Evolutionary conservation across 2,329 filamentous ascomycete genomes (phyloP).

Genomic region (Cercospora zeina): DNA sequence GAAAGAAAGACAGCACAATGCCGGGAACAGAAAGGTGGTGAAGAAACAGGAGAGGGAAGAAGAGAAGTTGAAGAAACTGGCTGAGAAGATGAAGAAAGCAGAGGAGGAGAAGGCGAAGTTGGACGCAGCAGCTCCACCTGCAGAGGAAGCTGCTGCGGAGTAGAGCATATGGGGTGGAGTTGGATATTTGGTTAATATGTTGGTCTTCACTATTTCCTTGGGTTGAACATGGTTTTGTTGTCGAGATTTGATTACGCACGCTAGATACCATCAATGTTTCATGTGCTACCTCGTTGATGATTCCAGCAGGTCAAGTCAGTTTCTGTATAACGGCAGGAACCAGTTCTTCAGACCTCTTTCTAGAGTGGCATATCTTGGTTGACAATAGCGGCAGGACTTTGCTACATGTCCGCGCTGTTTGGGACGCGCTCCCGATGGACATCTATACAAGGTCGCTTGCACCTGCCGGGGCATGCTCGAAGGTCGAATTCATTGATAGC

Average conservation of each 20-base stretch:
- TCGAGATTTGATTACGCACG: background rate
- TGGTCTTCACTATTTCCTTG: background rate
- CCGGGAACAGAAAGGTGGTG: constrained; percentile 9
- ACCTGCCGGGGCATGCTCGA: background rate
- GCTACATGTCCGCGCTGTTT: too few relatives aligned
- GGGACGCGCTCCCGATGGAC: too few relatives aligned
- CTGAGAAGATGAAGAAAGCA: constrained; percentile 19
- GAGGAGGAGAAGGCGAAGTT: constrained; percentile 17
- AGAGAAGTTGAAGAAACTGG: constrained; percentile 16
- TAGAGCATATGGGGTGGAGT: background rate
- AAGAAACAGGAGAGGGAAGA: constrained; percentile 17
- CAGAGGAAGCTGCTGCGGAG: background rate
- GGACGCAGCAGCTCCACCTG: constrained; percentile 7
- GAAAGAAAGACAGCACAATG: constrained; percentile 15
- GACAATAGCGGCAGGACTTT: background rate
- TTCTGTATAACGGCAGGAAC: background rate
- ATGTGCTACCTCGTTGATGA: background rate
- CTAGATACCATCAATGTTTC: constrained; percentile 1
- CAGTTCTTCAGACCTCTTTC: background rate
- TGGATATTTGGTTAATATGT: background rate
- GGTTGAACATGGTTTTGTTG: background rate
- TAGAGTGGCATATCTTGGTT: background rate
- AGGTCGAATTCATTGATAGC: background rate
- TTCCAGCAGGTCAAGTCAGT: background rate
- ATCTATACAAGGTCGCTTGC: background rate